Evolutionary conservation across 2,329 filamentous ascomycete genomes (phyloP).

Genomic region (Sporothrix curviconia): DNA sequence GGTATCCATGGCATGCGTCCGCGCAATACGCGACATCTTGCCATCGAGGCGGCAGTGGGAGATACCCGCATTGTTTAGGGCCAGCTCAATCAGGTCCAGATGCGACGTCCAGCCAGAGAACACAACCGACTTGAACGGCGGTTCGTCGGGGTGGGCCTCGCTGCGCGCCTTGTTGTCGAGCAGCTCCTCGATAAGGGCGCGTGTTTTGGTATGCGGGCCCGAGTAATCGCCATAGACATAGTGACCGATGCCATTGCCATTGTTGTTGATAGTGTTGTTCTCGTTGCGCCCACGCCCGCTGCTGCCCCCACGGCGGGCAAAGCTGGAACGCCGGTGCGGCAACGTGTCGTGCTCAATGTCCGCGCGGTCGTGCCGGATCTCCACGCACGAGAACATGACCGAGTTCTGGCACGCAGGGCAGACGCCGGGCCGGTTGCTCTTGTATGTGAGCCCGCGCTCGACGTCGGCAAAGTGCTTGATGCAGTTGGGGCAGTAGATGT

Average conservation of each 20-base stretch:
- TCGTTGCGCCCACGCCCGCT: too few species aligned
- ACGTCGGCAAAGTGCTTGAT: conserved; percentile 53
- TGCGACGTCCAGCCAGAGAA: conserved; percentile 97
- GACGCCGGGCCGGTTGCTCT: conserved; percentile 39
- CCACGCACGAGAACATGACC: conserved; percentile 58
- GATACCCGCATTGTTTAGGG: conserved; percentile 62
- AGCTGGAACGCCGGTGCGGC: conserved; percentile 28
- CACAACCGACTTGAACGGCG: conserved; percentile 84
- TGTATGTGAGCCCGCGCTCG: conserved; percentile 34
- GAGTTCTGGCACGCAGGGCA: conserved; percentile 65
- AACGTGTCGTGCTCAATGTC: conserved; percentile 51
- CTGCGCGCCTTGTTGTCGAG: conserved; percentile 58
- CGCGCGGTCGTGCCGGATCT: conserved; percentile 58
- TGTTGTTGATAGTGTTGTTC: neutral
- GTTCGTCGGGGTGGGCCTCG: conserved; percentile 53
- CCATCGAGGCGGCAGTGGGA: conserved; percentile 79
- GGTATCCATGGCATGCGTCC: conserved; percentile 65
- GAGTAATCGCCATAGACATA: conserved; percentile 60
- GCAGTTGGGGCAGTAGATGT: conserved; percentile 74
- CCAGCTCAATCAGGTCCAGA: conserved; percentile 83
- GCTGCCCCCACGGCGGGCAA: too few species aligned
- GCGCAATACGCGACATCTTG: conserved; percentile 70
- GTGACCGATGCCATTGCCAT: neutral
- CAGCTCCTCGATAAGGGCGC: conserved; percentile 70
- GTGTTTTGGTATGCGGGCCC: conserved; percentile 89